Evolutionary conservation across 2,329 filamentous ascomycete genomes (phyloP), one percentile per base, ranked within the genome.

Genomic region (Ophiostoma montium): DNA sequence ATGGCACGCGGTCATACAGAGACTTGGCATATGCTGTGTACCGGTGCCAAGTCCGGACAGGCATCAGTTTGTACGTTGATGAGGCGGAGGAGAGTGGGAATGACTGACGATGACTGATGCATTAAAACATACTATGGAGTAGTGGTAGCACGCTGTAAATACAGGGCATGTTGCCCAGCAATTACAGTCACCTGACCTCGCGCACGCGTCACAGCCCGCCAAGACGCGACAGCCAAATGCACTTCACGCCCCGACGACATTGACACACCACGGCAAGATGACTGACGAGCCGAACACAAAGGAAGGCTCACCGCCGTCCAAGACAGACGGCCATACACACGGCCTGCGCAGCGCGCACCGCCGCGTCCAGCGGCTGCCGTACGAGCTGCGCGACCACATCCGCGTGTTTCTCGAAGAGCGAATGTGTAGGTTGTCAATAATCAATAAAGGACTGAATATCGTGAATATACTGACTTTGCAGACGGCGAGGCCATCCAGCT

Each of bases 381-480:
- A 72, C 51, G 78, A 84, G 57, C 64, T 89, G 16, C 75, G 72
- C 49, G 69, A 78, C 51, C 80, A 86, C 57, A 78, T 76, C 56
- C 75, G 78, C 50, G 82, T 86, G 41, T 84, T 83, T 60, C 68
- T 90, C 0, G 85, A 90, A 62, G 85, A 90, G 63, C 71, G 78
- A 50, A 74, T 88, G 27, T 65, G 61, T 64, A 53, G 39, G 58
- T 57, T 1, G 5, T 12, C 9, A 16, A 23, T 3, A n/a, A 16
- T 7, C n/a, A 21, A 21, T 12, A 23, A 45, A 41, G 2, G 32
- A 33, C 11, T 12, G 32, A 15, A 30, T 13, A 45, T 33, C 32
- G 10, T 5, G 6, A 5, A 23, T 13, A 21, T 11, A 18, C 43
- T 46, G 13, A 21, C 33, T 15, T 11, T 1, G 30, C 21, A 36